Evolutionary conservation across 495 filamentous ascomycete species (phyloP), one percentile per base, ranked within the genome.

Genomic region (Talaromyces trachyspermus): DNA sequence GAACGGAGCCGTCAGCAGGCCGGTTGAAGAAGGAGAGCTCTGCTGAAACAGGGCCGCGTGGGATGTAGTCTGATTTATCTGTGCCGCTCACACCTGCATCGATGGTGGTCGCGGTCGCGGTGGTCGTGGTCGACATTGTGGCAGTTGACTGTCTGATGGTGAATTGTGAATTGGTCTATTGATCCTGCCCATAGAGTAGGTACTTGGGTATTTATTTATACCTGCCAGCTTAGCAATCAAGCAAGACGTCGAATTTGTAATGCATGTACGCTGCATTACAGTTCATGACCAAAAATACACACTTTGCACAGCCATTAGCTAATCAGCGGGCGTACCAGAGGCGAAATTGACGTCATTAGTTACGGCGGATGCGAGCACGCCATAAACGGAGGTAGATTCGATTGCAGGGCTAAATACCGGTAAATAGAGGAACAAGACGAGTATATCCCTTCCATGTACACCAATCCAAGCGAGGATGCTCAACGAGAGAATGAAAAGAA

Each of bases 11-110:
- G 59, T 88, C 81, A 11, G 73, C 29, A 0, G 88, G 85, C 0
- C 78, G 71, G 1, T 39, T 22, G 63, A 81, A 88, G 78, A 88
- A 95, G 67, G 79, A 78, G 3, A 95, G 70, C 27, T 57, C 60
- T 20, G 83, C 71, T 15, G 65, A 71, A 29, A 87, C 79, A 56
- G 83, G 72, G 40, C 89, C 89, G 37, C 78, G 72, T 24, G 84
- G 86, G 51, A 85, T 70, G 25, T 63, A 60, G 41, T 55, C 38
- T 26, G 22, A 26, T 23, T 9, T 22, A n/a, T n/a, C n/a, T n/a
- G n/a, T n/a, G n/a, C n/a, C n/a, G n/a, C n/a, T n/a, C n/a, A n/a
- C n/a, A n/a, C n/a, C n/a, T n/a, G n/a, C n/a, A n/a, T n/a, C n/a
- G n/a, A n/a, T n/a, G n/a, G n/a, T n/a, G n/a, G n/a, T n/a, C 7